Conservation (phyloP, 768 basidiomycete species). For the Lentinus brumalis region DNA sequence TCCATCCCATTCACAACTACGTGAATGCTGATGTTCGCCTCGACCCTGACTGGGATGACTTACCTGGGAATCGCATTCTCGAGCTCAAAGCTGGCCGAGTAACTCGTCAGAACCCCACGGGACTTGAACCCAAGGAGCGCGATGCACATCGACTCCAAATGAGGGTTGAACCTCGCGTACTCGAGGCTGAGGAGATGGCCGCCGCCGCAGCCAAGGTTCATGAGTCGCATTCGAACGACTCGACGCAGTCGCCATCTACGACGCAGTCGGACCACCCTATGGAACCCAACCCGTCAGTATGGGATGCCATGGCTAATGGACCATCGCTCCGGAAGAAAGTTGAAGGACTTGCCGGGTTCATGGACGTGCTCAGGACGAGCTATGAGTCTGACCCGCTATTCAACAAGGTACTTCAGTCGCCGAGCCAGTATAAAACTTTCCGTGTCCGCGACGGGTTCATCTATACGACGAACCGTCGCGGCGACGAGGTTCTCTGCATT, state of each 20-base stretch:
- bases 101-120: background rate
- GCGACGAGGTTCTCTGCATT: conserved; percentile 22
- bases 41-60: conserved; percentile 5
- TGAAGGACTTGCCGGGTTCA: background rate
- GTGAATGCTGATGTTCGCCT: conserved; percentile 6
- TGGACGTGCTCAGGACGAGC: background rate
- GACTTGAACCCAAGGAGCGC: background rate
- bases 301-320: background rate
- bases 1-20: conserved; percentile 1
- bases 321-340: background rate
- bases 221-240: background rate
- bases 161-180: background rate
- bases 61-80: background rate
- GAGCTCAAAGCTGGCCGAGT: background rate
- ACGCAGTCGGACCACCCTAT: background rate
- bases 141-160: background rate
- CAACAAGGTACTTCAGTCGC: conserved; percentile 3
- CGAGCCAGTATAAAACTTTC: conserved; percentile 6
- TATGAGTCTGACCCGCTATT: conserved; percentile 20
- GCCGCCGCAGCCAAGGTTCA: background rate
- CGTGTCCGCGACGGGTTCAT: conserved; percentile 6
- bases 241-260: background rate
- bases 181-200: background rate
- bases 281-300: background rate
- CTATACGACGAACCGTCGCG: background rate